Conservation (phyloP, 177 flowering plant species). For the Vitis hybrid region DNA sequence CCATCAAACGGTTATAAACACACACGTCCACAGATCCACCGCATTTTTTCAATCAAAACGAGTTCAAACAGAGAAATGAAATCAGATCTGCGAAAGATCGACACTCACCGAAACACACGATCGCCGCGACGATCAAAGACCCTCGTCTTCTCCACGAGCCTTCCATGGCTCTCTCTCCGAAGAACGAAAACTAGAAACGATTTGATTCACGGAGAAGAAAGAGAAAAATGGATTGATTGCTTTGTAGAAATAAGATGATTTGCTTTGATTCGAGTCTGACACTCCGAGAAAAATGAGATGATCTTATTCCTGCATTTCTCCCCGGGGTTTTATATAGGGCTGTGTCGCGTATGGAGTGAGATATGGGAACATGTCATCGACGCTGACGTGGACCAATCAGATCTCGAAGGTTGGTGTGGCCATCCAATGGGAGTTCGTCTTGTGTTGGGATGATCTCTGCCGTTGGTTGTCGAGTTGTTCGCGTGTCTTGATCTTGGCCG, state of each 20-base stretch:
- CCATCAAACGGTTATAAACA: neutral
- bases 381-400: conserved; percentile 57
- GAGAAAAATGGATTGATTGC: too few species aligned
- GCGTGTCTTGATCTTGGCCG: neutral
- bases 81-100: conserved; percentile 14
- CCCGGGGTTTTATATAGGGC: too few species aligned
- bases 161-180: conserved; percentile 33
- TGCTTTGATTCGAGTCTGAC: too few species aligned
- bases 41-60: neutral
- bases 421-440: conserved; percentile 29
- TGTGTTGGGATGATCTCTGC: conserved; percentile 29
- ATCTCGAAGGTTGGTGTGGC: neutral
- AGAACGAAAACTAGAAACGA: too few species aligned
- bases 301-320: too few species aligned
- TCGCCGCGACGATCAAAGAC: conserved; percentile 37
- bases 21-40: conserved; percentile 3
- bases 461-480: conserved; percentile 11
- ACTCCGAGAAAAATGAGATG: too few species aligned
- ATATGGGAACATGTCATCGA: conserved; percentile 27
- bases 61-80: neutral
- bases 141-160: conserved; percentile 41
- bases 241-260: too few species aligned
- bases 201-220: too few species aligned
- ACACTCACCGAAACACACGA: conserved; percentile 39
- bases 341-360: neutral